Base-by-base conservation (phyloP, 805 yeast species). In the Pichia pseudocactophila region DNA sequence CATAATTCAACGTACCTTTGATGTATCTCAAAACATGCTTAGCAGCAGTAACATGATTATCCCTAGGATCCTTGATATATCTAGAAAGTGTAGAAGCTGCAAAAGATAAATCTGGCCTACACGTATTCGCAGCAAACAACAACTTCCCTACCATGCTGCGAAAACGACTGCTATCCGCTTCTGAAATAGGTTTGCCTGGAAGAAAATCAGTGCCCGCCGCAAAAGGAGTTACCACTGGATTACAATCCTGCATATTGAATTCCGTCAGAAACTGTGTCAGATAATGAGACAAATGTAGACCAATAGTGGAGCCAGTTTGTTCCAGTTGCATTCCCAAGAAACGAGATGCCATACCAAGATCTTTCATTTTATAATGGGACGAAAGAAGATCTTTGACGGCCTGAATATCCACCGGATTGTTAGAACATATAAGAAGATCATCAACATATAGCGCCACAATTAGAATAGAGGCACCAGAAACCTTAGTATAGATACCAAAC, bases 71-170 rank as follows among this genome's bases (percentile, higher is more conserved):
- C 17, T 25, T 39, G 26, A 32, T 32, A 15, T 15, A 38, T 19
- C 36, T 31, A 18, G 36, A 38, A 2, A n/a, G n/a, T 20, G 41
- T 30, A 15, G 36, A 22, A 17, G 41, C 41, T 25, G 30, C 35
- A 38, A 16, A 38, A 1, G 35, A 17, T 22, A 38, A 31, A 20
- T 31, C 36, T 20, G 36, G 19, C 15, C 39, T 26, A 13, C 27
- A 31, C 15, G 36, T 30, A 31, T 38, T 30, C 16, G 30, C 30
- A 28, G 41, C 41, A 31, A 22, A 31, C 9, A 38, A 22, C 30
- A 38, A 30, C 15, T 31, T 37, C 19, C 35, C 40, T 27, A 36
- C 38, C 38, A 36, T 36, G 38, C 15, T 36, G 38, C 38, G 38
- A 22, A 15, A 36, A 18, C 16, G 15, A 30, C 30, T 22, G 7